phyloP scores from a whole-genome alignment of 1,284 basidiomycete species.

The Marasmius tenuissimus region DNA sequence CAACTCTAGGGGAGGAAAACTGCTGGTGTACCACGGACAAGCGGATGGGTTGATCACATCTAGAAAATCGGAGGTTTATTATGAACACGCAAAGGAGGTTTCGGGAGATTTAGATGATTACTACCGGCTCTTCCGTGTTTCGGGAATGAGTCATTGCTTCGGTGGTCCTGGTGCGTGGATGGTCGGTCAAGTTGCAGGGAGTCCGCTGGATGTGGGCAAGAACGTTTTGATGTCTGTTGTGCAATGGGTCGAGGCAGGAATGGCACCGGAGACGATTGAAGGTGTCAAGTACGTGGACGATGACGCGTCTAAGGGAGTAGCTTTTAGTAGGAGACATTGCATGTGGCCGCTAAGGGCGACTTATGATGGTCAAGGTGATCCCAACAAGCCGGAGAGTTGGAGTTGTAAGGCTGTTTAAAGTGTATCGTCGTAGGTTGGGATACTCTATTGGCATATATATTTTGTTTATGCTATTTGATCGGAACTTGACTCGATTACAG shows the following conservation, averaged over 20 bases:
- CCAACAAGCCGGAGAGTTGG: conserved; percentile 8
- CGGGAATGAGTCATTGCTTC: conserved; percentile 17
- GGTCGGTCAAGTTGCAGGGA: conserved; percentile 6
- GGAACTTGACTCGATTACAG: too few species aligned
- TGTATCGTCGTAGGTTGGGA: too few species aligned
- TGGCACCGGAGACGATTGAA: conserved; percentile 15
- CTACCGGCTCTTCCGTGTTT: conserved; percentile 16
- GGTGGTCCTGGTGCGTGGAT: conserved; percentile 16
- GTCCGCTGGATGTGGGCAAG: conserved; percentile 4
- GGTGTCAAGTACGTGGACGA: conserved; percentile 14
- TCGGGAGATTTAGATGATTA: conserved; percentile 10
- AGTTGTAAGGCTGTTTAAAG: not conserved
- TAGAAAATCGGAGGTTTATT: conserved; percentile 17
- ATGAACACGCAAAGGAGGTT: conserved; percentile 10
- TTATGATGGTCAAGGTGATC: conserved; percentile 12
- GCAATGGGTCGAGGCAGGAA: conserved; percentile 17
- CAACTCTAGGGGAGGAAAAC: conserved; percentile 17
- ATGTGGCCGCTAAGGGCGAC: conserved; percentile 15
- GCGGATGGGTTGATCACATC: conserved; percentile 17
- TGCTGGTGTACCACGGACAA: conserved; percentile 21
- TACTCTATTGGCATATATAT: too few species aligned
- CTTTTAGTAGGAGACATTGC: conserved; percentile 14
- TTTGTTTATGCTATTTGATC: too few species aligned
- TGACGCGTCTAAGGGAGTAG: conserved; percentile 3
- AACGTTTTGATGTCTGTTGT: conserved; percentile 17